phyloP scores from a whole-genome alignment of 805 yeast species.

The Naumovozyma dairenensis region DNA sequence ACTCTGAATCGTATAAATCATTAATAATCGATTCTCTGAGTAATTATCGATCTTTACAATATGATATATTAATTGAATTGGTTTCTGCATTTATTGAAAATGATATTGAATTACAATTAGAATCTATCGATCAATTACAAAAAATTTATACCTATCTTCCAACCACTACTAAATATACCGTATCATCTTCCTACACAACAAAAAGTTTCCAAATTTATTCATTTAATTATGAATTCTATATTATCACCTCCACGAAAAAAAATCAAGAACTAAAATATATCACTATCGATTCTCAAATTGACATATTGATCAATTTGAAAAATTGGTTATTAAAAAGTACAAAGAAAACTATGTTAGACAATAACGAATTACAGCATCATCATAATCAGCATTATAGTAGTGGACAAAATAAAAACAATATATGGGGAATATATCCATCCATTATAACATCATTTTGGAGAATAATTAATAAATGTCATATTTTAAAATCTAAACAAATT shows the following conservation, averaged over 20 bases:
- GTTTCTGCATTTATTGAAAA: too few relatives aligned
- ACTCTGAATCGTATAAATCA: too few relatives aligned
- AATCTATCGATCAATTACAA: not conserved
- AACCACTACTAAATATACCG: too few relatives aligned
- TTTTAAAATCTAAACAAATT: constrained; percentile 9
- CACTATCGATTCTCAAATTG: constrained; percentile 1
- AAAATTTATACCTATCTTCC: too few relatives aligned
- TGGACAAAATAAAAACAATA: constrained; percentile 36
- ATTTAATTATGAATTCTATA: not conserved
- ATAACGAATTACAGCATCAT: too few relatives aligned
- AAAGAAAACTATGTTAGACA: too few relatives aligned
- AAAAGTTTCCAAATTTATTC: constrained; percentile 36
- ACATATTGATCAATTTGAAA: constrained; percentile 1
- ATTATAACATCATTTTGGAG: constrained; percentile 52
- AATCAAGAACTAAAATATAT: not conserved
- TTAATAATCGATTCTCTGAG: too few relatives aligned
- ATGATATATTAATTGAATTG: too few relatives aligned
- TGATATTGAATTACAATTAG: too few relatives aligned
- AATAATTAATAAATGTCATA: constrained; percentile 40
- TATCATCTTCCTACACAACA: constrained; percentile 39
- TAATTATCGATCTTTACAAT: too few relatives aligned
- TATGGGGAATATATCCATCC: constrained; percentile 52
- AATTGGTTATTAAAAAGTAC: too few relatives aligned
- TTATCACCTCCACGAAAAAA: not conserved
- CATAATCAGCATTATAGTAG: too few relatives aligned